These are phyloP conservation scores for Evansstolkia leycettana DNA, from an alignment of 495 filamentous ascomycete genomes.

Conservation along the genomic window DNA sequence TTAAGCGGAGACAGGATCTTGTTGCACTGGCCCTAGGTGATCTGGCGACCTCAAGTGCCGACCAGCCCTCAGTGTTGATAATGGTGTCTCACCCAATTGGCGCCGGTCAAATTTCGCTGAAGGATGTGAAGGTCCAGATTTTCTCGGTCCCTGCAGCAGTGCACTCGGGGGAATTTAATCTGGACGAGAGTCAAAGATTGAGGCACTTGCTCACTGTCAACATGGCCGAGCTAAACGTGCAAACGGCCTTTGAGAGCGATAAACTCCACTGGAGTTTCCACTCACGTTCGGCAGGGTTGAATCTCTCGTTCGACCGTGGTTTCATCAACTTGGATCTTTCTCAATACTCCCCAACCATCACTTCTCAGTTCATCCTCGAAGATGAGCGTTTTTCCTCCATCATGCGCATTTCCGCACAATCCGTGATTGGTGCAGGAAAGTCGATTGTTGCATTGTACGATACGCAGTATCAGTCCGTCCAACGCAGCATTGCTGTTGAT, in stretches of 20 bases:
- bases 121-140: conserved; percentile 29
- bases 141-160: conserved; percentile 25
- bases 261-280: conserved; percentile 34
- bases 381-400: conserved; percentile 30
- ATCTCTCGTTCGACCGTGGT: conserved; percentile 29
- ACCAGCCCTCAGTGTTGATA: conserved; percentile 28
- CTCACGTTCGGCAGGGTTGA: conserved; percentile 28
- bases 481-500: conserved; percentile 39
- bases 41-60: conserved; percentile 10
- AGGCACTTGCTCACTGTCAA: conserved; percentile 26
- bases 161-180: conserved; percentile 3
- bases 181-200: conserved; percentile 25
- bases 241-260: conserved; percentile 13
- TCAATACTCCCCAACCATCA: conserved; percentile 28
- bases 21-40: conserved; percentile 26
- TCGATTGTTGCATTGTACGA: conserved; percentile 46
- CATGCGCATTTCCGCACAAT: conserved; percentile 33
- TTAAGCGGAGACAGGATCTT: conserved; percentile 33
- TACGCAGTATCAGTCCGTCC: conserved; percentile 52
- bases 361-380: conserved; percentile 28
- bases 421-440: conserved; percentile 32
- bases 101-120: conserved; percentile 14
- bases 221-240: conserved; percentile 18
- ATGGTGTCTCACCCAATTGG: conserved; percentile 27
- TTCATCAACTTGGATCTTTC: conserved; percentile 34